Percentiles rank a stretch among this genome's conserved stretches.
Evolutionary conservation across 495 filamentous ascomycete species (phyloP).

Genomic region (Cudoniella acicularis): DNA sequence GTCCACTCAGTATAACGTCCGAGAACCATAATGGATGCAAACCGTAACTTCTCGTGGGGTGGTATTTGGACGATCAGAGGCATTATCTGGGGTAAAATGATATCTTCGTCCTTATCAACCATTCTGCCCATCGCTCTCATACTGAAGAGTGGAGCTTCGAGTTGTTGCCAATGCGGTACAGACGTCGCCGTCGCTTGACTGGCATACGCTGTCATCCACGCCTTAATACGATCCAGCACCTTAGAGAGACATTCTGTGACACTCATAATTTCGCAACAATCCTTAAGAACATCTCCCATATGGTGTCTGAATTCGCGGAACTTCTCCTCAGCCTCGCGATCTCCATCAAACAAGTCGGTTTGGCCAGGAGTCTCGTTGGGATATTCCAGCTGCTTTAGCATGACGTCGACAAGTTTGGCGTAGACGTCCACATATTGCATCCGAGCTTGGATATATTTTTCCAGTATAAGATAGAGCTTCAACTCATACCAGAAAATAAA

Average conservation of each 20-base stretch:
- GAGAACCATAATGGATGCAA: slow-evolving; percentile 95
- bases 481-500: slow-evolving; percentile 98
- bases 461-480: slow-evolving; percentile 90
- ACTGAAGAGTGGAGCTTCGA: slow-evolving; percentile 93
- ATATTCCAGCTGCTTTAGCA: slow-evolving; percentile 88
- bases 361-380: slow-evolving; percentile 72
- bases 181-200: slow-evolving; percentile 62
- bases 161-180: slow-evolving; percentile 96
- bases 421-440: slow-evolving; percentile 72
- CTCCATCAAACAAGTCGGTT: slow-evolving; percentile 87
- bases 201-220: slow-evolving; percentile 81
- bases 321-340: slow-evolving; percentile 93
- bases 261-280: slow-evolving; percentile 93
- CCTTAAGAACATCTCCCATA: slow-evolving; percentile 98
- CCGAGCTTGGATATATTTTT: slow-evolving; percentile 81
- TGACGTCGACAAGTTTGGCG: slow-evolving; percentile 84
- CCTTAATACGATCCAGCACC: slow-evolving; percentile 75
- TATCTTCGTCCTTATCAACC: slow-evolving; percentile 84
- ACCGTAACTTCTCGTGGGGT: slow-evolving; percentile 91
- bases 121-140: slow-evolving; percentile 96
- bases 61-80: slow-evolving; percentile 91
- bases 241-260: slow-evolving; percentile 86
- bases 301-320: slow-evolving; percentile 94
- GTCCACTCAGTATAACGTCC: slow-evolving; percentile 99
- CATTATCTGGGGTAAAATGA: slow-evolving; percentile 84